These are phyloP conservation scores for Camelina sativa DNA, from an alignment of 345 rosid genomes.

Conservation along the genomic window DNA sequence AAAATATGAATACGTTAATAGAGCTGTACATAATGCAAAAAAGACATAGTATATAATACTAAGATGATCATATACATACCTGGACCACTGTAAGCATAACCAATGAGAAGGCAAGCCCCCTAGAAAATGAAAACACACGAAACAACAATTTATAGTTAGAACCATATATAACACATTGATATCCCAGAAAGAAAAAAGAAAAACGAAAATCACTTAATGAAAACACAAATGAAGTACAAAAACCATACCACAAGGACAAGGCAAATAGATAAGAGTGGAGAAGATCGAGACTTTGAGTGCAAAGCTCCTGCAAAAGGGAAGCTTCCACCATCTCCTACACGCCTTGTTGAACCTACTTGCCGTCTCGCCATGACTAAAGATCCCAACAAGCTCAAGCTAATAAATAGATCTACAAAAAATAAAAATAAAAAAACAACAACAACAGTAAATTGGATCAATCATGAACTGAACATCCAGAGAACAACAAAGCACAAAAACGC, in stretches of 20 bases:
- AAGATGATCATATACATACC: conserved; percentile 45
- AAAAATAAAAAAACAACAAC: not conserved
- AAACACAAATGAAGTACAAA: not conserved
- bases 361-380: conserved; percentile 72
- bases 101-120: conserved; percentile 85
- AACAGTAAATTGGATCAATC: not conserved
- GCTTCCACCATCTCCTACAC: conserved; percentile 74
- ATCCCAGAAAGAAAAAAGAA: too few species aligned
- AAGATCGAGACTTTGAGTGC: conserved; percentile 82
- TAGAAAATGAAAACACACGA: conserved; percentile 36
- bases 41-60: not conserved
- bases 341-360: conserved; percentile 77
- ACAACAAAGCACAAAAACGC: conserved; percentile 11
- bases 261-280: conserved; percentile 69
- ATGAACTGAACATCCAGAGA: not conserved
- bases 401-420: conserved; percentile 32
- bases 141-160: not conserved
- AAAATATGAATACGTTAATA: not conserved
- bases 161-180: not conserved
- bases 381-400: conserved; percentile 19
- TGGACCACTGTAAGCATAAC: conserved; percentile 71
- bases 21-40: conserved; percentile 5
- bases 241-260: conserved; percentile 68
- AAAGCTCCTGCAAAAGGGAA: conserved; percentile 74
- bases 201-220: conserved; percentile 6